Evolutionary conservation across 495 filamentous ascomycete genomes (phyloP).

Genomic region (Aspergillus nidulans): DNA sequence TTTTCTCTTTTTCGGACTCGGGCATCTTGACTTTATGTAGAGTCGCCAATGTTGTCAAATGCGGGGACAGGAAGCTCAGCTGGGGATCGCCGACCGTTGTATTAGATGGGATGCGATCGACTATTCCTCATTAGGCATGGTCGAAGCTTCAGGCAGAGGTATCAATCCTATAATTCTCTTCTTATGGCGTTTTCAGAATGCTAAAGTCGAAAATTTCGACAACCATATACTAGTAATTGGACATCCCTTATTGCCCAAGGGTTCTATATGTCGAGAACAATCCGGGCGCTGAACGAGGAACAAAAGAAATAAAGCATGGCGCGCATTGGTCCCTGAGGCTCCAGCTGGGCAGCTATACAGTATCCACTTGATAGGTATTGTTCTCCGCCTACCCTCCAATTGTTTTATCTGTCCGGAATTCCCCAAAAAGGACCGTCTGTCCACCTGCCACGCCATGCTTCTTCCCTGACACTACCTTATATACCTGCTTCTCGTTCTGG

Average conservation of each 20-base stretch:
- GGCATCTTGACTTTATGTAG: conserved; percentile 4
- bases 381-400: conserved; percentile 1
- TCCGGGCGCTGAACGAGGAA: neutral
- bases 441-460: neutral
- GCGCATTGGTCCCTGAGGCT: conserved; percentile 4
- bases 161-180: too few relatives aligned
- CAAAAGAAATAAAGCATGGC: neutral
- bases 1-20: conserved; percentile 30
- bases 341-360: neutral
- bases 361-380: neutral
- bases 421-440: neutral
- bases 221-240: too few relatives aligned
- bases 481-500: neutral
- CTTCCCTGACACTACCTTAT: neutral
- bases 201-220: too few relatives aligned
- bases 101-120: too few relatives aligned
- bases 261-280: too few relatives aligned
- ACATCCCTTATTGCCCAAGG: too few relatives aligned
- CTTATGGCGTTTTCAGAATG: too few relatives aligned
- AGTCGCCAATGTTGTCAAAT: neutral
- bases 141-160: too few relatives aligned
- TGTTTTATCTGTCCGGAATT: too few relatives aligned
- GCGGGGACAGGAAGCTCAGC: neutral
- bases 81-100: too few relatives aligned
- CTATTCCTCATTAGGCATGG: too few relatives aligned